phyloP scores from a whole-genome alignment of 805 yeast genomes.

The Zygotorulaspora chibaensis region DNA sequence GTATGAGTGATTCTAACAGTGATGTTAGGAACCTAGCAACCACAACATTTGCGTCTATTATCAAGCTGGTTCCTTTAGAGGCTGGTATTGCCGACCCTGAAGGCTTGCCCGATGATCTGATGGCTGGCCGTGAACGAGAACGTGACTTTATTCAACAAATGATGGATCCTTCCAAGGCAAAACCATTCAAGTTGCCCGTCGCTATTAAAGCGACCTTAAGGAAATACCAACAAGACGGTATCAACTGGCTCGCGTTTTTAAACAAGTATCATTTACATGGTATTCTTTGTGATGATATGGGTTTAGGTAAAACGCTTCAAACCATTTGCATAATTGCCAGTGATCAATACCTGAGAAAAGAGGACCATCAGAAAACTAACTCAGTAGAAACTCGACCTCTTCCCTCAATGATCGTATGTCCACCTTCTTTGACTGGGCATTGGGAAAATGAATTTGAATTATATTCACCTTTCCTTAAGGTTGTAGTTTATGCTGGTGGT shows the following conservation, averaged over 20 bases:
- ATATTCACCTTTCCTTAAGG: conserved; percentile 82
- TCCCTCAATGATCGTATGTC: conserved; percentile 87
- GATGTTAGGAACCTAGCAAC: conserved; percentile 90
- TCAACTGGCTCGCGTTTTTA: conserved; percentile 94
- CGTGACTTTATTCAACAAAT: conserved; percentile 92
- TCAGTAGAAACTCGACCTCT: conserved; percentile 65
- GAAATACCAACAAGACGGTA: conserved; percentile 97
- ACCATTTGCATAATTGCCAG: conserved; percentile 96
- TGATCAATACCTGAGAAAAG: conserved; percentile 83
- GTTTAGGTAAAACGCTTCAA: conserved; percentile 93
- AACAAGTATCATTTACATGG: conserved; percentile 96
- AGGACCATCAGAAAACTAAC: conserved; percentile 55
- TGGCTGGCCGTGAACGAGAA: conserved; percentile 88
- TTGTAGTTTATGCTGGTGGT: conserved; percentile 88
- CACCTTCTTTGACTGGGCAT: conserved; percentile 97
- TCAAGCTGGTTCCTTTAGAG: conserved; percentile 92
- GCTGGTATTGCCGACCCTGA: conserved; percentile 96
- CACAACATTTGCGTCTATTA: conserved; percentile 92
- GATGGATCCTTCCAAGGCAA: conserved; percentile 93
- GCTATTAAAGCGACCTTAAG: conserved; percentile 88
- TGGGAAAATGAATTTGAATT: conserved; percentile 95
- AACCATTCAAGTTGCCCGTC: conserved; percentile 85
- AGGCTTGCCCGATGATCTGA: conserved; percentile 77
- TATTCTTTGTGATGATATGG: conserved; percentile 98
- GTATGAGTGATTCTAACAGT: conserved; percentile 93